phyloP scores from a whole-genome alignment of 371 early-diverging fungal species.

The Circinella umbellata region DNA sequence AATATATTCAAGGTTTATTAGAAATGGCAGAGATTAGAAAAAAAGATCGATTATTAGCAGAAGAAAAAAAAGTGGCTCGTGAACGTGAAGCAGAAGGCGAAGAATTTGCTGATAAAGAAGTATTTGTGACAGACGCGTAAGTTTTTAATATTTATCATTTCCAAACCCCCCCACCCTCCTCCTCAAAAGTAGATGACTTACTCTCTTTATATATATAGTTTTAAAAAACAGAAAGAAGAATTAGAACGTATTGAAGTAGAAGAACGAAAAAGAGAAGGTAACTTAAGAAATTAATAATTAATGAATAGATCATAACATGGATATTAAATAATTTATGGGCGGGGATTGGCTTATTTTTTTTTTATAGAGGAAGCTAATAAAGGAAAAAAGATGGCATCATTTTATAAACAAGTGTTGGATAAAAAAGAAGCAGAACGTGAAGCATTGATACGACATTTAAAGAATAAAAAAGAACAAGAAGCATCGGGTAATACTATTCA shows the following conservation, averaged over 20 bases:
- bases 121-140: constrained; percentile 85
- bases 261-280: constrained; percentile 69
- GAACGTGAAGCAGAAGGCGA: constrained; percentile 70
- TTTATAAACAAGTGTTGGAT: constrained; percentile 51
- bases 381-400: constrained; percentile 41
- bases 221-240: constrained; percentile 82
- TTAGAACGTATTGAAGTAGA: constrained; percentile 81
- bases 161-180: too few species aligned
- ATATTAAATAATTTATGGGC: background rate
- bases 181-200: too few species aligned
- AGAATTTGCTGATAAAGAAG: constrained; percentile 72
- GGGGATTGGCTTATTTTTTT: background rate
- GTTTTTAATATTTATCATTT: constrained; percentile 3
- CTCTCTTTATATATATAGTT: constrained; percentile 35
- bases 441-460: constrained; percentile 39
- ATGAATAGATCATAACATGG: background rate
- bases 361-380: constrained; percentile 35
- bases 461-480: constrained; percentile 12
- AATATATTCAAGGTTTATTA: constrained; percentile 80
- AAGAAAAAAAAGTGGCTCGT: constrained; percentile 79
- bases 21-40: constrained; percentile 83
- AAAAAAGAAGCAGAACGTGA: constrained; percentile 44
- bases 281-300: background rate
- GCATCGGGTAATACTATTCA: background rate
- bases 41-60: constrained; percentile 79